Evolutionary conservation across 106 monocot genomes (phyloP), one percentile per base, ranked within the genome.

Genomic region (Ottelia alismoides): DNA sequence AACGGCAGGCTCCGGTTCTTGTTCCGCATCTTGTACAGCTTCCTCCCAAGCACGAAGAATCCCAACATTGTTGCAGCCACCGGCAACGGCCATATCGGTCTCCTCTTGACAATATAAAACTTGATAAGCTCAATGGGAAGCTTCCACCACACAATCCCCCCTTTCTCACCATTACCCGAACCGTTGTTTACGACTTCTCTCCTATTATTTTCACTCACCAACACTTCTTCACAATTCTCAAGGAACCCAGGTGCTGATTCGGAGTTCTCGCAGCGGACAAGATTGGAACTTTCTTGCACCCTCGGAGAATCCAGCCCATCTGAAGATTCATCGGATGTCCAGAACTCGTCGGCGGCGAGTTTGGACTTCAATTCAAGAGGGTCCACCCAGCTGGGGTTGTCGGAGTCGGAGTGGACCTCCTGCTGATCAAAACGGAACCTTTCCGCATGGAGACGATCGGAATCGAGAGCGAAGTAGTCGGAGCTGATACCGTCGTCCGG

Each of bases 391-490:
- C 74, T 56, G 24, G 56, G 72, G 30, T 52, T 62, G 45, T 67
- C 67, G 31, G 77, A 59, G 64, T 69, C 74, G 55, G 45, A 18
- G 12, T 56, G 22, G 20, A 60, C 58, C 2, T 45, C 66, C 22
- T 54, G 56, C 19, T 68, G 51, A 11, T 60, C 65, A n/a, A 45
- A 59, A 26, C 18, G 10, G 4, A 22, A 2, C 14, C 22, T 31
- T 12, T 0, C 23, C 2, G 23, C 45, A 23, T 25, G 46, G 22
- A 40, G 12, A 4, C 16, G 3, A 14, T 59, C 58, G 26, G 58
- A 45, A 23, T 57, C 51, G 2, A 77, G 57, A n/a, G 82, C 17
- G 28, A 74, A 71, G 63, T 83, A 78, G 49, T 78, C 70, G 24
- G 64, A 24, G 21, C 74, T 67, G 63, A 81, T 72, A 25, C 56